Percentiles rank a stretch among this genome's conserved stretches.
Evolutionary conservation across 1,284 basidiomycete genomes (phyloP).

Genomic region (Uromyces viciae-fabae): DNA sequence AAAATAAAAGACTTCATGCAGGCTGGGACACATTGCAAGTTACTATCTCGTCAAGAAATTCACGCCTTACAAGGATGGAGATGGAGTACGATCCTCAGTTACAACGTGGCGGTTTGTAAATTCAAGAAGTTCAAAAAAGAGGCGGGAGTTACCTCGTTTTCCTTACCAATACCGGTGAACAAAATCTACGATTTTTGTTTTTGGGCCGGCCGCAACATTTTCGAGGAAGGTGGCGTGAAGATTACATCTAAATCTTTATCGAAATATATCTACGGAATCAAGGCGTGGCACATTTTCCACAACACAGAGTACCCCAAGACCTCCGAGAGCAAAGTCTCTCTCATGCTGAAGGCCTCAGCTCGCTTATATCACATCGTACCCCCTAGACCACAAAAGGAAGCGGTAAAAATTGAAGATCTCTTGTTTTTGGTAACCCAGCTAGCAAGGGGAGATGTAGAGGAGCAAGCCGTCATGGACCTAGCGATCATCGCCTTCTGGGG

Average conservation of each 20-base stretch:
- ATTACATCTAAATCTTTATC: background rate
- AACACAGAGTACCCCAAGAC: background rate
- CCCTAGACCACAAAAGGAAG: background rate
- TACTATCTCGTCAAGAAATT: background rate
- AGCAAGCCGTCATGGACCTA: background rate
- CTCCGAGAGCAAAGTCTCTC: background rate
- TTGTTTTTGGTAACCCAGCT: background rate
- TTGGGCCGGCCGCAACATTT: background rate
- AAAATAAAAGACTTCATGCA: background rate
- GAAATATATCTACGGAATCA: background rate
- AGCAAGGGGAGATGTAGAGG: background rate
- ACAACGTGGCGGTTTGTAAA: background rate
- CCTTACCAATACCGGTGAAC: background rate
- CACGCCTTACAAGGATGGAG: background rate
- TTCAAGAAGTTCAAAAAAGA: background rate
- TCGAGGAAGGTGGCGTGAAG: background rate
- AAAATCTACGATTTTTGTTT: slow-evolving; percentile 6
- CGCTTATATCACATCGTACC: background rate
- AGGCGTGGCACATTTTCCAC: slow-evolving; percentile 24
- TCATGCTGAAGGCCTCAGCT: background rate
- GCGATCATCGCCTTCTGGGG: slow-evolving; percentile 11
- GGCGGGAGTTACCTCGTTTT: background rate
- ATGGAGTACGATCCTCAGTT: background rate
- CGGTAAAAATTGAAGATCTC: background rate
- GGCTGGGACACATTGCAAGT: background rate